These are phyloP conservation scores for Flueggea neowawraea DNA, from an alignment of 441 rosid genomes.

Conservation along the genomic window DNA sequence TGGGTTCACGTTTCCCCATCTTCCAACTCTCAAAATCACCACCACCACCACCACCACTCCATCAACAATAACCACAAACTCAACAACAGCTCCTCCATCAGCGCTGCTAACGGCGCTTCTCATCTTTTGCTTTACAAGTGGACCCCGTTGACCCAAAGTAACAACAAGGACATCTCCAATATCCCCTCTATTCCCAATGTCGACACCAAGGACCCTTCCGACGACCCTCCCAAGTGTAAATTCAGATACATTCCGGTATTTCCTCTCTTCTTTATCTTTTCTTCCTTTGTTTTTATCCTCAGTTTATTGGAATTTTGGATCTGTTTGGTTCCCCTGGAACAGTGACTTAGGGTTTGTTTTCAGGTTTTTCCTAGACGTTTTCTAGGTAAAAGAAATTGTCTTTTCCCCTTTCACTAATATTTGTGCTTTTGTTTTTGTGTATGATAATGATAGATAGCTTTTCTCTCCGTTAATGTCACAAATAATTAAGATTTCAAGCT, in stretches of 20 bases:
- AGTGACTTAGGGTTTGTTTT: no score
- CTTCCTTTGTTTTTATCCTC: neutral
- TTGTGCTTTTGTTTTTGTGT: no score
- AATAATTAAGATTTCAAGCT: no score
- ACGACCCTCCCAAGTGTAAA: constrained; percentile 76
- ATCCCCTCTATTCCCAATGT: constrained; percentile 10
- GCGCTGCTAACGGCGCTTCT: constrained; percentile 34
- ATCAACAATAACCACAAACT: constrained; percentile 21
- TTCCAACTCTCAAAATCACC: constrained; percentile 20
- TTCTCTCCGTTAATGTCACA: no score
- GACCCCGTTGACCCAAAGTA: constrained; percentile 65
- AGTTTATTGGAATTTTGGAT: neutral
- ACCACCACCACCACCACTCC: constrained; percentile 9
- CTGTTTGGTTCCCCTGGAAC: no score
- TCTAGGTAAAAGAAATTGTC: no score
- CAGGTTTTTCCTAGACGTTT: no score
- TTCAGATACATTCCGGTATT: constrained; percentile 76
- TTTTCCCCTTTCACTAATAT: no score
- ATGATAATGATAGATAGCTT: no score
- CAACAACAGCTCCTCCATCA: constrained; percentile 23
- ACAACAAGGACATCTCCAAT: constrained; percentile 17
- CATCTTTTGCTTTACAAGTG: constrained; percentile 80
- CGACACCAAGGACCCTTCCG: constrained; percentile 11
- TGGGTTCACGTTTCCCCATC: constrained; percentile 80
- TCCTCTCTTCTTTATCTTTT: neutral